Percentiles rank a stretch among this genome's conserved stretches.
phyloP scores from a whole-genome alignment of 2,329 filamentous ascomycete species.

The Alternaria gaisen region DNA sequence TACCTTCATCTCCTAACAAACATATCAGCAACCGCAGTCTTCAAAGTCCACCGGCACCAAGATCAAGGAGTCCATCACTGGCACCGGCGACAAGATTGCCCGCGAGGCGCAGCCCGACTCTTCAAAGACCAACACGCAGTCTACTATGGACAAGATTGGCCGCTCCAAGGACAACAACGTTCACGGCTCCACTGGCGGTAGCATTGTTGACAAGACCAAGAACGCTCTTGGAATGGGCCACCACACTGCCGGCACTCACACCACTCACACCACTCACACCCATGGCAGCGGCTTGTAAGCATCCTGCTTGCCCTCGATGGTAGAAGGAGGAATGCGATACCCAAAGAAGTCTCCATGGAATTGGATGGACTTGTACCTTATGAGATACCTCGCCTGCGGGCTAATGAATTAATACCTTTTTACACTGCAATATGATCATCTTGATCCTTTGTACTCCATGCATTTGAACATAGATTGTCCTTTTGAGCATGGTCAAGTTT shows the following conservation, averaged over 20 bases:
- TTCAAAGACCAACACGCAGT: slow-evolving; percentile 64
- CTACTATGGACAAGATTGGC: slow-evolving; percentile 52
- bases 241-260: slow-evolving; percentile 46
- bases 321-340: slow-evolving; percentile 2
- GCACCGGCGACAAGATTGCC: slow-evolving; percentile 63
- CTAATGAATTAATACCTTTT: slow-evolving; percentile 20
- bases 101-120: slow-evolving; percentile 54
- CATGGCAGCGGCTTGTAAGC: slow-evolving; percentile 5
- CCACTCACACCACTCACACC: slow-evolving; percentile 8
- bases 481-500: not conserved
- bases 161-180: slow-evolving; percentile 51
- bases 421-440: not conserved
- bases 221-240: slow-evolving; percentile 56
- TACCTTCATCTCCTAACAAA: not conserved
- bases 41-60: slow-evolving; percentile 69
- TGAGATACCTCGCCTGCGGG: slow-evolving; percentile 34
- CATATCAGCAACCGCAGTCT: slow-evolving; percentile 62
- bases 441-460: not conserved
- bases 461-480: not conserved
- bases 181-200: slow-evolving; percentile 49
- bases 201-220: slow-evolving; percentile 59
- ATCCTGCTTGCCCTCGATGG: not conserved
- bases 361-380: slow-evolving; percentile 16
- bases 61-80: slow-evolving; percentile 65
- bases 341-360: slow-evolving; percentile 21